These are phyloP conservation scores for Quercus phellos DNA, from an alignment of 331 rosid species.

Conservation along the genomic window DNA sequence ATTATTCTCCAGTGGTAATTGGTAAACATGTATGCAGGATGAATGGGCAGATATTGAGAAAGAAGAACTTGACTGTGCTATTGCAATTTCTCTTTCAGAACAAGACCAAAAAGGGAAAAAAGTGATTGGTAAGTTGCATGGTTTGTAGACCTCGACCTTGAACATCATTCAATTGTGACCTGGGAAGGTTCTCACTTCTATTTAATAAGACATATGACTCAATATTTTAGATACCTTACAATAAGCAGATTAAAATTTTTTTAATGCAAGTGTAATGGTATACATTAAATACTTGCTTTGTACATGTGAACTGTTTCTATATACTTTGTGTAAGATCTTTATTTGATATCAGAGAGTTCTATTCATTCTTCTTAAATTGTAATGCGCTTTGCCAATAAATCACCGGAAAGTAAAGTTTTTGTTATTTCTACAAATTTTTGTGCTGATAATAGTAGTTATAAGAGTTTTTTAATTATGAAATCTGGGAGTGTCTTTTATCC, in stretches of 20 bases:
- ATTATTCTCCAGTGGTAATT: conserved; percentile 1
- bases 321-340: conserved; percentile 9
- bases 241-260: not conserved
- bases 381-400: not conserved
- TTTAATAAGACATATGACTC: not conserved
- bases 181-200: not conserved
- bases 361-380: conserved; percentile 3
- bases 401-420: conserved; percentile 7
- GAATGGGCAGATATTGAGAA: conserved; percentile 43
- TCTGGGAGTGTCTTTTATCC: not conserved
- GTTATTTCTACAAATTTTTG: not conserved
- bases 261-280: not conserved
- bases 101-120: conserved; percentile 56
- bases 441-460: conserved; percentile 2
- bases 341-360: not conserved
- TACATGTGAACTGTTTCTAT: not conserved
- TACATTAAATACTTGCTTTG: not conserved
- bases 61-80: conserved; percentile 53
- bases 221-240: not conserved
- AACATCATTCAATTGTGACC: not conserved
- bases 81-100: conserved; percentile 70
- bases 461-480: conserved; percentile 8
- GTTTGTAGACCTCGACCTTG: not conserved
- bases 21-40: conserved; percentile 54
- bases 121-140: conserved; percentile 46